Evolutionary conservation across 805 yeast genomes (phyloP), one percentile per base, ranked within the genome.

Genomic region (Barnettozyma vustinii): DNA sequence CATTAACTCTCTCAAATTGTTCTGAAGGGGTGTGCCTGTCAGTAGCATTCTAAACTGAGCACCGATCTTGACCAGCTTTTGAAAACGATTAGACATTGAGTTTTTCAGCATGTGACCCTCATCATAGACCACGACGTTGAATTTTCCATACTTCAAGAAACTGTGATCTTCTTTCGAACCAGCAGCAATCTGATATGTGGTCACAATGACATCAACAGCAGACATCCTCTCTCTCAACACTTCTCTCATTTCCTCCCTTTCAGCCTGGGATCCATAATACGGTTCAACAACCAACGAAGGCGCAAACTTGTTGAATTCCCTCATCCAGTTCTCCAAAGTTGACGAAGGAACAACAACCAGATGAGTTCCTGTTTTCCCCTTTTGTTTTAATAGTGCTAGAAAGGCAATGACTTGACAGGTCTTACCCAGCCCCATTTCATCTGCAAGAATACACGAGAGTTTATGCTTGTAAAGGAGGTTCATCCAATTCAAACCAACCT

Each of bases 341-440:
- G 98, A 92, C 0, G 97, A 81, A 1, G 99, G 99, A 25, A 95
- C 98, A 32, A 94, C 94, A 32, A 94, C 86, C 51, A 94, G 71
- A 72, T 94, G 98, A 1, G 97, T 97, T 0, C 96, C 95, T 43
- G 72, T 64, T 26, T 66, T 67, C n/a, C 73, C 75, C n/a, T 65
- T 63, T 56, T 87, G 84, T 61, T 88, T 88, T 59, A 94, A 74
- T 61, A 85, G 83, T 1, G 98, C 90, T 62, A 94, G 70, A 62
- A 94, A 94, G 8, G 97, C 77, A 67, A 94, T 92, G 30, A 94
- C 96, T 68, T 94, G 98, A 64, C 96, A 86, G 0, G 99, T 94
- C 64, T 94, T 94, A 51, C 99, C 99, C 44, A 94, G 73, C 5
- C 96, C 99, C 99, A 94, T 94, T 65, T 94, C 99, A 69, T 94